Conservation (phyloP, 129 eudicot genomes). For the Arctium lappa region DNA sequence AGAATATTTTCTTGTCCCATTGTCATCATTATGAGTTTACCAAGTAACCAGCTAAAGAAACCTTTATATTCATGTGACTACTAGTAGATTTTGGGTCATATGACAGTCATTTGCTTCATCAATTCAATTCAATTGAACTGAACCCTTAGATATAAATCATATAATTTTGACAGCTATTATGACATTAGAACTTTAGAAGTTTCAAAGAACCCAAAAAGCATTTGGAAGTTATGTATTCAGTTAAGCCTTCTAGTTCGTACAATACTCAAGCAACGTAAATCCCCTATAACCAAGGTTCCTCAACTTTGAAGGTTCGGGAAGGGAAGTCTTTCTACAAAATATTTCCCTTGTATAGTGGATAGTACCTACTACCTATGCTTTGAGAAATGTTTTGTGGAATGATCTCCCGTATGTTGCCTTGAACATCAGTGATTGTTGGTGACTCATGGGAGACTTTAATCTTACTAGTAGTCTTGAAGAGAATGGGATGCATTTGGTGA, state of each 20-base stretch:
- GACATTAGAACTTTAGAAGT: slow-evolving; percentile 5
- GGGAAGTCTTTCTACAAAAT: not conserved
- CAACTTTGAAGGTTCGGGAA: not conserved
- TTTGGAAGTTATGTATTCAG: not conserved
- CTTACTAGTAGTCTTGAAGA: not conserved
- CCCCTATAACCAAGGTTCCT: not conserved
- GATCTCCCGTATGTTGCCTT: not conserved
- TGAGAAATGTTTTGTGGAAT: not conserved
- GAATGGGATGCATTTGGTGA: not conserved
- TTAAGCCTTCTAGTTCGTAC: not conserved
- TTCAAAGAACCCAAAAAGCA: not conserved
- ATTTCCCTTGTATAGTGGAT: not conserved
- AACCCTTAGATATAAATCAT: not conserved
- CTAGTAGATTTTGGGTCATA: not conserved
- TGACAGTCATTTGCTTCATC: not conserved
- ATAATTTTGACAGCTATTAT: not conserved
- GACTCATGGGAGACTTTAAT: not conserved
- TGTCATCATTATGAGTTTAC: not conserved
- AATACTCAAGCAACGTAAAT: not conserved
- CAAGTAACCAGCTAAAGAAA: not conserved
- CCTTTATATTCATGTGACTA: not conserved
- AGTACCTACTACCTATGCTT: not conserved
- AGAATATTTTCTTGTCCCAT: not conserved
- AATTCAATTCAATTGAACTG: not conserved
- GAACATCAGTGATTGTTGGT: not conserved